Base-by-base conservation (phyloP, 768 basidiomycete genomes). In the Postia placenta region DNA sequence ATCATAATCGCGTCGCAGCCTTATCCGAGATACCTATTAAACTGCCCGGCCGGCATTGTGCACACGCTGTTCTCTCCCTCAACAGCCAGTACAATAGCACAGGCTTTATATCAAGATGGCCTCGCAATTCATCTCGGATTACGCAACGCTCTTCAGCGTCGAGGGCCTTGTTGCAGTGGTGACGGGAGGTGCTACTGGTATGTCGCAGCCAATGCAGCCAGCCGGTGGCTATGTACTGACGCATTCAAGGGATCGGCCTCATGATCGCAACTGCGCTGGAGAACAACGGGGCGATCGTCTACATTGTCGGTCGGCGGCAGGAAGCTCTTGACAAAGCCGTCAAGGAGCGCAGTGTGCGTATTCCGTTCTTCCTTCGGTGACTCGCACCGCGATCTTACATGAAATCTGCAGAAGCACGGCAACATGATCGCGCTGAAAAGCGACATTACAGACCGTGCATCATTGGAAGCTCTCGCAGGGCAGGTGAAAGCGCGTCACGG, bases 221-320 rank as follows among this genome's bases (percentile, higher is more conserved):
- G 86, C 80, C 58, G 85, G 85, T 86, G 49, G n/a, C n/a, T 45
- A 54, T 45, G 15, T 84, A 83, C 85, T 36, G n/a, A 35, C 6
- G 20, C 42, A 40, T 40, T 9, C 20, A 9, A 87, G 87, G 89
- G 11, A 84, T 92, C 53, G 89, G 89, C 7, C 71, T 85, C 36
- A 84, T 87, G 79, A 88, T 90, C 68, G 86, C 88, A 17, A 77
- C 76, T 11, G 76, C 86, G 9, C 73, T 92, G 7, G 88, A 89
- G 60, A 75, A 79, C 61, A 88, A 89, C 56, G 90, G 90, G 25
- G 87, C 87, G 1, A 80, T 74, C 0, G 90, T 92, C 2, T 90
- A 91, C 65, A 92, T 92, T 56, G 66, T 88, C 14, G 84, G 83
- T 24, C 75, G 85, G 20, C 71, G 85, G 39, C 62, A 71, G n/a